Percentiles rank a stretch among this genome's conserved stretches.
These are phyloP conservation scores for Claviceps quebecensis DNA, from an alignment of 2,329 filamentous ascomycete genomes.

Conservation along the genomic window DNA sequence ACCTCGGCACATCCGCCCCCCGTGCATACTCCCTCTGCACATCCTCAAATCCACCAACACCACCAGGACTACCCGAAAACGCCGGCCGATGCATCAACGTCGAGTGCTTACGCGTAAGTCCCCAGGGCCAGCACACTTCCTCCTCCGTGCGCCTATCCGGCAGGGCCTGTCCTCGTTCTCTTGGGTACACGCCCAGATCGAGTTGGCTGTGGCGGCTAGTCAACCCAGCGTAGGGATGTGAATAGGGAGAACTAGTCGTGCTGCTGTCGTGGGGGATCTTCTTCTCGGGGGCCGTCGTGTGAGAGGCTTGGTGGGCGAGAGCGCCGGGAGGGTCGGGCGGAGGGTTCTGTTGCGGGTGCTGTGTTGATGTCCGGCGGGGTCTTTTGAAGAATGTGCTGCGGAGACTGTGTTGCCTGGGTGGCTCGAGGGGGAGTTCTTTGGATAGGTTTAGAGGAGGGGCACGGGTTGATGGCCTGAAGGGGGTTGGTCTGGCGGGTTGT, in stretches of 20 bases:
- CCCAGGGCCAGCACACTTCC: no score
- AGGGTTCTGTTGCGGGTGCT: not conserved
- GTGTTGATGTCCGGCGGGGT: not conserved
- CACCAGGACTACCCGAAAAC: not conserved
- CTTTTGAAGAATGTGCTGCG: constrained; percentile 3
- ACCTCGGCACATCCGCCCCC: constrained; percentile 18
- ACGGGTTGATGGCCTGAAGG: not conserved
- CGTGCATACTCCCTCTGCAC: no score
- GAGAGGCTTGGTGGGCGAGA: not conserved
- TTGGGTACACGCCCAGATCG: not conserved
- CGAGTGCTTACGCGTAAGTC: constrained; percentile 4
- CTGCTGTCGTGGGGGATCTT: not conserved
- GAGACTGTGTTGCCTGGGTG: constrained; percentile 7
- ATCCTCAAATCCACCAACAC: no score
- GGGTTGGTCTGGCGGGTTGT: constrained; percentile 5
- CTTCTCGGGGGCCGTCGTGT: not conserved
- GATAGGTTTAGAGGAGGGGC: constrained; percentile 5
- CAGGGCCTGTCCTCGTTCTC: not conserved
- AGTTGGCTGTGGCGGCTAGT: not conserved
- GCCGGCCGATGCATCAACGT: constrained; percentile 4
- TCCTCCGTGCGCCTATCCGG: no score
- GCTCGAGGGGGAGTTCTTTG: constrained; percentile 8
- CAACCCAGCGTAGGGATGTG: not conserved
- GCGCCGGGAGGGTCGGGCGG: not conserved
- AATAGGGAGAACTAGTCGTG: not conserved